Percentiles rank a stretch among this genome's conserved stretches.
These are phyloP conservation scores for Blepharisma undulans DNA, from an alignment of 169 alveolate species.

Conservation along the genomic window DNA sequence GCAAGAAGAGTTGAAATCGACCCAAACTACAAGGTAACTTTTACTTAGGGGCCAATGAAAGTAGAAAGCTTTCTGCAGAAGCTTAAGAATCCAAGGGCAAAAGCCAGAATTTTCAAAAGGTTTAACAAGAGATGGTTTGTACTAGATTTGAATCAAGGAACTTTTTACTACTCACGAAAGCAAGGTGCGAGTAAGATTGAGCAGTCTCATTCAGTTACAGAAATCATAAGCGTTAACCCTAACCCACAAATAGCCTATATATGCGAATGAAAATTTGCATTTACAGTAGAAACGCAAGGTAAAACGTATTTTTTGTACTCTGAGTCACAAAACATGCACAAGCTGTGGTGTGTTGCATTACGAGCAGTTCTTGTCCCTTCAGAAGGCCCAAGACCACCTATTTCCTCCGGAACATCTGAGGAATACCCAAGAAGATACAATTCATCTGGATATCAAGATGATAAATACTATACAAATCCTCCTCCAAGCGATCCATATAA, in stretches of 20 bases:
- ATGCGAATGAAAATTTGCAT: conserved; percentile 25
- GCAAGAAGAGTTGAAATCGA: neutral
- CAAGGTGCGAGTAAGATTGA: neutral
- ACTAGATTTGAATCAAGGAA: neutral
- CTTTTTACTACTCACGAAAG: neutral
- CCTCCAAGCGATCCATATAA: neutral
- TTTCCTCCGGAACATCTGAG: neutral
- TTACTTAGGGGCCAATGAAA: neutral
- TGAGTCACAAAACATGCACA: neutral
- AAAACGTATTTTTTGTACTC: neutral
- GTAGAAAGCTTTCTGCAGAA: conserved; percentile 1
- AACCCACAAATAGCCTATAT: neutral
- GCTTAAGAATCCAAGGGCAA: conserved; percentile 7
- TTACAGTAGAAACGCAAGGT: neutral
- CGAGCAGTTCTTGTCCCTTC: neutral
- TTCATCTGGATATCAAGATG: neutral
- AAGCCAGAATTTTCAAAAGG: neutral
- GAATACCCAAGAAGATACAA: neutral
- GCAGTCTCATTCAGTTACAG: neutral
- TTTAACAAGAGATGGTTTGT: conserved; percentile 30
- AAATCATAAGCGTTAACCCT: neutral
- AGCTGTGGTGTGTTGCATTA: conserved; percentile 18
- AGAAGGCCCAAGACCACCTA: neutral
- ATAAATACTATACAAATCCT: neutral
- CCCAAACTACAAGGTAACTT: neutral